These are phyloP conservation scores for Podospora sp. DNA, from an alignment of 495 filamentous ascomycete species.

Conservation along the genomic window DNA sequence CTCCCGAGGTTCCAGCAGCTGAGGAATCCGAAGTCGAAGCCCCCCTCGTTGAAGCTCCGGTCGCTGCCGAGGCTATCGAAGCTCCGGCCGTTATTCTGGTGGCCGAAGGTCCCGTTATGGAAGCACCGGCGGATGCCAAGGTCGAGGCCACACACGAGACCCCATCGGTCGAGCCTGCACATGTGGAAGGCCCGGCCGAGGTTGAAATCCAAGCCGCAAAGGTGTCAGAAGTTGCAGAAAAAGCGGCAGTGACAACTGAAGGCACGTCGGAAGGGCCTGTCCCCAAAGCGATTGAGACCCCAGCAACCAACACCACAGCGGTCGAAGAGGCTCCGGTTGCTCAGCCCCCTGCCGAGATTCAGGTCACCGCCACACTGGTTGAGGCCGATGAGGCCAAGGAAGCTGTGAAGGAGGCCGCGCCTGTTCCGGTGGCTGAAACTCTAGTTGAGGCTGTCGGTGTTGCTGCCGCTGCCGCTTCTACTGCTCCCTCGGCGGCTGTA, in stretches of 20 bases:
- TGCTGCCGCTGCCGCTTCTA: background rate
- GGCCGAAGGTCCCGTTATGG: too few species aligned
- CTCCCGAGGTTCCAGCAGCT: too few species aligned
- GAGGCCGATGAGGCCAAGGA: background rate
- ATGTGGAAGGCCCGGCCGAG: background rate
- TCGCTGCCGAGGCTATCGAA: background rate
- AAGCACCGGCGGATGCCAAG: background rate
- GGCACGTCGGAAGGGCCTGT: background rate
- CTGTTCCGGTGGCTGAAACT: background rate
- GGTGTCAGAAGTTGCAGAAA: background rate
- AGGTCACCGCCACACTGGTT: background rate
- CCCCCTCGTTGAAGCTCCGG: background rate
- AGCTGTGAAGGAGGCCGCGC: background rate
- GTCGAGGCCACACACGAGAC: background rate
- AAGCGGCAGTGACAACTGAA: background rate
- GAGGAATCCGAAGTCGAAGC: too few species aligned
- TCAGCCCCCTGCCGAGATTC: background rate
- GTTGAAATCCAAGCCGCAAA: background rate
- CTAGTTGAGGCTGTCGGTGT: background rate
- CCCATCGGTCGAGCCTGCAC: background rate
- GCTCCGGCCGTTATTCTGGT: background rate
- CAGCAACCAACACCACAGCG: background rate
- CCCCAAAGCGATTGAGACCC: background rate
- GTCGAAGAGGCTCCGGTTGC: background rate
- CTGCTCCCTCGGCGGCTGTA: too few species aligned